These are phyloP conservation scores for Cutaneotrichosporon cavernicola DNA, from an alignment of 1,284 basidiomycete species.

Conservation along the genomic window DNA sequence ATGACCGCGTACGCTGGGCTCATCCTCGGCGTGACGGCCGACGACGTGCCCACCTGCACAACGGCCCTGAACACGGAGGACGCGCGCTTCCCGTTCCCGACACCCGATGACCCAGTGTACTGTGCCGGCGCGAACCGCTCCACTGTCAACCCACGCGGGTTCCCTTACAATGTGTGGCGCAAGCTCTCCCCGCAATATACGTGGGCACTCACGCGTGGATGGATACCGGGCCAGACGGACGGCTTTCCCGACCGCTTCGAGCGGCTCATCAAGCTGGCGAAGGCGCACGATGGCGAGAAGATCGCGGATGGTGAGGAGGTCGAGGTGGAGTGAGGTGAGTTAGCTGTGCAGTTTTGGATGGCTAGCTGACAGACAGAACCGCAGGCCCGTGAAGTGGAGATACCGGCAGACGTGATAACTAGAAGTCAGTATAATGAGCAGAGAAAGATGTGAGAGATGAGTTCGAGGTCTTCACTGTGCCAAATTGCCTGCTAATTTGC, in stretches of 20 bases:
- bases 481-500: neutral
- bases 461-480: neutral
- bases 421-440: neutral
- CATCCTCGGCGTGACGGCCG: neutral
- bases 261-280: neutral
- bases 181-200: neutral
- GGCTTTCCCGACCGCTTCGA: neutral
- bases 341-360: neutral
- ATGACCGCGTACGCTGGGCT: neutral
- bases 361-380: neutral
- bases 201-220: conserved; percentile 5
- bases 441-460: neutral
- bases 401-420: too few species aligned
- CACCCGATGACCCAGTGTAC: neutral
- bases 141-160: conserved; percentile 4
- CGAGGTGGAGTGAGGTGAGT: neutral
- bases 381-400: too few species aligned
- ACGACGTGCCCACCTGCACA: neutral
- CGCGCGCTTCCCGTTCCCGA: neutral
- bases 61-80: neutral
- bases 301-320: neutral
- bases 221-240: neutral
- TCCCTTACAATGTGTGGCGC: conserved; percentile 4
- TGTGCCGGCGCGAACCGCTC: neutral
- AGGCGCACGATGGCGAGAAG: neutral